A percentile compares a stretch with the other conserved stretches of the same genome.
phyloP scores from a whole-genome alignment of 2,329 filamentous ascomycete genomes.

The Sporothrix brunneoviolacea region DNA sequence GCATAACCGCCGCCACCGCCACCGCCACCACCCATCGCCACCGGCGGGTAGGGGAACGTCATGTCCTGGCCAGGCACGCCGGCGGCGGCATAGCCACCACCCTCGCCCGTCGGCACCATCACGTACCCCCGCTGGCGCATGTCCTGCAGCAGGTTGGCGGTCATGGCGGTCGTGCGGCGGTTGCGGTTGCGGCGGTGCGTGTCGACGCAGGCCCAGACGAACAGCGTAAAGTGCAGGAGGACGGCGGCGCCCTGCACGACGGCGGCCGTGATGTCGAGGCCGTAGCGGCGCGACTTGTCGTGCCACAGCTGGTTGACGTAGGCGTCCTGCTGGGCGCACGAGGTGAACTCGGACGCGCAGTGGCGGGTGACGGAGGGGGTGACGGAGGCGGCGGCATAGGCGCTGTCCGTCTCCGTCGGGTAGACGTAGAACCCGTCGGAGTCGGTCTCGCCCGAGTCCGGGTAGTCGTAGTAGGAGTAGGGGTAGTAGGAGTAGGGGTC shows the following conservation, averaged over 20 bases:
- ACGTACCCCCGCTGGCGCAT: constrained; percentile 13
- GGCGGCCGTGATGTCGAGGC: background rate
- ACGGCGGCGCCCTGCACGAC: constrained; percentile 36
- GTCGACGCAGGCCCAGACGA: constrained; percentile 20
- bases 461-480: background rate
- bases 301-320: constrained; percentile 13
- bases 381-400: background rate
- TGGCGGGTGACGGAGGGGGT: constrained; percentile 2
- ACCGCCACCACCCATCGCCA: background rate
- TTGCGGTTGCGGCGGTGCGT: constrained; percentile 10
- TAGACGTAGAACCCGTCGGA: background rate
- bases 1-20: too few relatives aligned
- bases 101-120: constrained; percentile 10
- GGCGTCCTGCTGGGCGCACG: constrained; percentile 17
- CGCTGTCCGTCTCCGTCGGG: background rate
- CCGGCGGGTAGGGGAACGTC: constrained; percentile 1
- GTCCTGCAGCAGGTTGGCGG: constrained; percentile 11
- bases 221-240: constrained; percentile 31
- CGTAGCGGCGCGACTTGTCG: background rate
- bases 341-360: constrained; percentile 7
- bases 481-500: background rate
- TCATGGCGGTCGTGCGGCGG: background rate
- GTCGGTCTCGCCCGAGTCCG: too few relatives aligned
- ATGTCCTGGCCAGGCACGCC: background rate
- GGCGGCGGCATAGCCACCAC: background rate